phyloP scores from a whole-genome alignment of 768 basidiomycete species.

The Tulasnella sp. region DNA sequence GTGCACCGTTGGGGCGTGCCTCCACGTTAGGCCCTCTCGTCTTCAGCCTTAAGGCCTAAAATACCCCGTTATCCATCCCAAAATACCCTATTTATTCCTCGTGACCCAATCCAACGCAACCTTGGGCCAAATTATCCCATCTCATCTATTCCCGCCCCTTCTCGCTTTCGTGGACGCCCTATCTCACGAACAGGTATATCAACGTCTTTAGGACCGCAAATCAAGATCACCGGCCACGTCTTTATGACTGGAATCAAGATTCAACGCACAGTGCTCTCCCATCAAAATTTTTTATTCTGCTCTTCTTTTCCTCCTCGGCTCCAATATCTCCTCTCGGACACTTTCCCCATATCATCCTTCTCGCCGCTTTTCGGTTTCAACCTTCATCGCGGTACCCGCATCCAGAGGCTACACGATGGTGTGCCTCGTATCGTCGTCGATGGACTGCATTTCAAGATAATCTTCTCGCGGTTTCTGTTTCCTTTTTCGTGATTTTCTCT shows the following conservation, averaged over 20 bases:
- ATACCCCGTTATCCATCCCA: background rate
- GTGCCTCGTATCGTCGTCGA: background rate
- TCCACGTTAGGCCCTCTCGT: background rate
- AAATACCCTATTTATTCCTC: background rate
- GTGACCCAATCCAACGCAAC: background rate
- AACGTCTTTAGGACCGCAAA: background rate
- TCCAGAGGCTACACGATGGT: background rate
- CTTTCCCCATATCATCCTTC: background rate
- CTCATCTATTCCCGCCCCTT: background rate
- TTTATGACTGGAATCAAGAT: background rate
- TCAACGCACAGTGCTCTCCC: background rate
- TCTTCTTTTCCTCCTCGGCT: background rate
- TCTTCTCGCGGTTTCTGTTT: background rate
- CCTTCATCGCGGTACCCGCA: background rate
- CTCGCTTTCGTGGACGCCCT: background rate
- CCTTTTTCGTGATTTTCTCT: background rate
- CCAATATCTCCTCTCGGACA: background rate
- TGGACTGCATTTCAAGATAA: background rate
- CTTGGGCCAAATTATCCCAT: background rate
- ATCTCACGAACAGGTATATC: background rate
- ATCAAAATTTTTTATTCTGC: background rate
- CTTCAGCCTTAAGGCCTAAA: background rate
- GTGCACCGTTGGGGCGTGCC: slow-evolving; percentile 5
- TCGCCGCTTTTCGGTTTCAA: background rate
- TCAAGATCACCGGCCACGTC: background rate